Evolutionary conservation across 2,329 filamentous ascomycete genomes (phyloP).

Genomic region (Colletotrichum falcatum): DNA sequence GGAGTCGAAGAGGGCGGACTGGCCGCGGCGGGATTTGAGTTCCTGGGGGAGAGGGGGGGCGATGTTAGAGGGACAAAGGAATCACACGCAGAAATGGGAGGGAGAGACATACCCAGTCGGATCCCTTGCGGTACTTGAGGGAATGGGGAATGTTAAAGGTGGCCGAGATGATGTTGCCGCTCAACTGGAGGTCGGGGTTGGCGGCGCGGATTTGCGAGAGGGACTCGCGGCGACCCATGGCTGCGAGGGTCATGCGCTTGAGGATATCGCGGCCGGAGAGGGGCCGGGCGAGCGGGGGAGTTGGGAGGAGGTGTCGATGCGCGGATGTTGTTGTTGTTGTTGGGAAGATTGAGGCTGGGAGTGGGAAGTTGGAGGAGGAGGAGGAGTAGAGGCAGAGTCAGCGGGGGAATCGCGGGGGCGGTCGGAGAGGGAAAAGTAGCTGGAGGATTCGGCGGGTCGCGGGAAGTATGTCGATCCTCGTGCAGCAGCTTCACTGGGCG

Average conservation of each 20-base stretch:
- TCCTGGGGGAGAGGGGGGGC: slow-evolving; percentile 61
- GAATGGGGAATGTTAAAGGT: slow-evolving; percentile 74
- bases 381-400: background rate
- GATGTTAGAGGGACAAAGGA: background rate
- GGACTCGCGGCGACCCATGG: slow-evolving; percentile 62
- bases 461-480: too few relatives aligned
- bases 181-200: slow-evolving; percentile 69
- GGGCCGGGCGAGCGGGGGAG: slow-evolving; percentile 29
- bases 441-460: slow-evolving; percentile 14
- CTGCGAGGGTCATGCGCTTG: slow-evolving; percentile 56
- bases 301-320: slow-evolving; percentile 30
- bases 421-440: slow-evolving; percentile 45
- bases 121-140: slow-evolving; percentile 67
- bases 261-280: slow-evolving; percentile 54
- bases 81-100: too few relatives aligned
- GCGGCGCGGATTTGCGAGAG: slow-evolving; percentile 66
- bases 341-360: slow-evolving; percentile 6
- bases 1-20: slow-evolving; percentile 92
- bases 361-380: too few relatives aligned
- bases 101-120: slow-evolving; percentile 68
- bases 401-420: background rate
- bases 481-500: too few relatives aligned
- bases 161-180: slow-evolving; percentile 74
- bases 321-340: background rate
- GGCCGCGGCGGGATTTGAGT: slow-evolving; percentile 82